phyloP scores from a whole-genome alignment of 495 filamentous ascomycete genomes.

The Articulospora tetracladia region DNA sequence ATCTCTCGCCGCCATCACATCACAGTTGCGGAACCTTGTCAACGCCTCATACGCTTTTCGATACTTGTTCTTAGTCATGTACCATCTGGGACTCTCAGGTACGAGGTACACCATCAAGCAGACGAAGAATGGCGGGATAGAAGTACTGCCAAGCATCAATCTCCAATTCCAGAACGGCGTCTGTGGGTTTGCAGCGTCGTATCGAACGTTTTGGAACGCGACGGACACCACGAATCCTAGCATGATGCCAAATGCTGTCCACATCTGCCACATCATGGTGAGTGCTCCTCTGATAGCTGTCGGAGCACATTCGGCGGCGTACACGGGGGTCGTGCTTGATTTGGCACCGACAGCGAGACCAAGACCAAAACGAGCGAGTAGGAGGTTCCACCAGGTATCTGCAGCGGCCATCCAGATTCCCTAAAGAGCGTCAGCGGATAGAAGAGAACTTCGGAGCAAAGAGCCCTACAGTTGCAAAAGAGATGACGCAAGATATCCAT shows the following conservation, averaged over 20 bases:
- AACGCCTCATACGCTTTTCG: conserved; percentile 54
- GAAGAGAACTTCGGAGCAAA: conserved; percentile 66
- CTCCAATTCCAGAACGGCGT: conserved; percentile 38
- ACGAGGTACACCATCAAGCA: conserved; percentile 63
- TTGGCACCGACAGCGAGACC: conserved; percentile 81
- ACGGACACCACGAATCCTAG: not conserved
- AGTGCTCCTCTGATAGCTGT: conserved; percentile 70
- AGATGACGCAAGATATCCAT: conserved; percentile 48
- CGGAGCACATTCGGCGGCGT: conserved; percentile 72
- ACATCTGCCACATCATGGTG: conserved; percentile 86
- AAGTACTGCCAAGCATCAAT: conserved; percentile 59
- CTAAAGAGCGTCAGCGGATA: conserved; percentile 74
- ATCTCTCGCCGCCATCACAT: conserved; percentile 77
- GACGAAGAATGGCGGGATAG: conserved; percentile 67
- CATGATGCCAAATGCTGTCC: conserved; percentile 39
- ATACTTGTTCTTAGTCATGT: conserved; percentile 57
- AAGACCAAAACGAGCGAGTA: conserved; percentile 66
- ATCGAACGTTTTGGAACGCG: not conserved
- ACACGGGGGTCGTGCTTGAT: conserved; percentile 68
- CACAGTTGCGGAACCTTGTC: conserved; percentile 34
- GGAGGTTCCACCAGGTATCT: conserved; percentile 68
- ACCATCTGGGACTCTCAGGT: conserved; percentile 65
- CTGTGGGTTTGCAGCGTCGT: not conserved
- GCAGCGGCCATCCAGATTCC: conserved; percentile 77
- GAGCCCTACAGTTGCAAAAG: conserved; percentile 49